Conservation (phyloP, 2,329 filamentous ascomycete species). For the Diplodia mutila region DNA sequence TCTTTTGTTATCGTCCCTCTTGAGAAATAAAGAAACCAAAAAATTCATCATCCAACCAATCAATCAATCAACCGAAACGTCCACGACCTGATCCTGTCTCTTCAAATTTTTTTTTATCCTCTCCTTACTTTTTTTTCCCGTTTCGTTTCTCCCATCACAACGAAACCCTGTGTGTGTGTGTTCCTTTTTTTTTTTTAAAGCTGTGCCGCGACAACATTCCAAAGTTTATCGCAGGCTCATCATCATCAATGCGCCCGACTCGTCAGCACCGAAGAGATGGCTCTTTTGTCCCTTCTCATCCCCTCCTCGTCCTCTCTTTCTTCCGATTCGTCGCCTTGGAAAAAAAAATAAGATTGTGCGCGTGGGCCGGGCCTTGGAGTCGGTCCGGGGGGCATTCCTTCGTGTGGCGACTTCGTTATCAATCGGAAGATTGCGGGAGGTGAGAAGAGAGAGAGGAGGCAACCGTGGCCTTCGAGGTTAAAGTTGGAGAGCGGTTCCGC, state of each 20-base stretch:
- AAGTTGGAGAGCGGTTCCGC: conserved; percentile 33
- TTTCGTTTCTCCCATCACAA: background rate
- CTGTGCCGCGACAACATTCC: conserved; percentile 7
- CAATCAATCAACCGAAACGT: background rate
- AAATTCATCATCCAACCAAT: conserved; percentile 7
- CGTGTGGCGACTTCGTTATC: too few relatives aligned
- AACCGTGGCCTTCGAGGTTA: conserved; percentile 38
- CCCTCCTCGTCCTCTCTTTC: background rate
- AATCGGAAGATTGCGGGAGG: background rate
- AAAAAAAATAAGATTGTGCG: too few relatives aligned
- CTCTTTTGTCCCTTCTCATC: conserved; percentile 10
- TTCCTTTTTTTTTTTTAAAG: background rate
- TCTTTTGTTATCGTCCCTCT: background rate
- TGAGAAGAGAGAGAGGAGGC: background rate
- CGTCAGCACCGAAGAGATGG: conserved; percentile 29
- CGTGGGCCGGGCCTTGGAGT: background rate
- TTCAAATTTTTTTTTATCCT: conserved; percentile 19
- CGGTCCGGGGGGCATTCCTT: background rate
- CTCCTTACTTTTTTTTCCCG: background rate
- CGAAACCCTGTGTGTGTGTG: background rate
- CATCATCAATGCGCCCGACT: background rate
- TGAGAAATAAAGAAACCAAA: conserved; percentile 13
- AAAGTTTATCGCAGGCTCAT: conserved; percentile 4
- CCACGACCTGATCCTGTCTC: background rate
- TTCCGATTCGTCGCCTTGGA: background rate